Evolutionary conservation across 345 rosid species (phyloP).

Genomic region (Noccaea caerulescens): DNA sequence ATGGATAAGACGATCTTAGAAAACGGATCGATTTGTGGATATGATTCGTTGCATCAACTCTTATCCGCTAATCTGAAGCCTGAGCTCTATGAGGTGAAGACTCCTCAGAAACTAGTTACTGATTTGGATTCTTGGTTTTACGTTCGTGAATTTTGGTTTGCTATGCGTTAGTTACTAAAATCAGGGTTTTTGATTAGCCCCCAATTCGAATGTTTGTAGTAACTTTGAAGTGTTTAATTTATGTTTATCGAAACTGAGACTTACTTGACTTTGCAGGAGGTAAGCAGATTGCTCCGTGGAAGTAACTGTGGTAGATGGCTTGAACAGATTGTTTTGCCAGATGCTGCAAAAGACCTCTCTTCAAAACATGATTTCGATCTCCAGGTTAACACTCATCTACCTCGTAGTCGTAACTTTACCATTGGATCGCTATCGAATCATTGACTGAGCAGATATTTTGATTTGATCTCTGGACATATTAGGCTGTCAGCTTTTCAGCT

Average conservation of each 20-base stretch:
- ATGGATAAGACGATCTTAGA: conserved; percentile 41
- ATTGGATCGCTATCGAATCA: conserved; percentile 17
- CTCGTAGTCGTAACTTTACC: background rate
- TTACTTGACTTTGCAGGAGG: conserved; percentile 60
- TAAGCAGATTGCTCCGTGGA: conserved; percentile 73
- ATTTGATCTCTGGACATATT: conserved; percentile 17
- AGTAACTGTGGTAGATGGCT: conserved; percentile 74
- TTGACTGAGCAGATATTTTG: conserved; percentile 8
- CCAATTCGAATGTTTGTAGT: conserved; percentile 1
- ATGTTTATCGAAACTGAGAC: background rate
- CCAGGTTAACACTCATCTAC: conserved; percentile 55
- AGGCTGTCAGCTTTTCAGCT: conserved; percentile 78
- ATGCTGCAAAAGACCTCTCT: conserved; percentile 59
- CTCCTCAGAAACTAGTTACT: background rate
- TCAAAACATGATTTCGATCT: conserved; percentile 74
- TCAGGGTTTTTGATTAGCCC: conserved; percentile 3
- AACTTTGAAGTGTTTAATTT: too few relatives aligned
- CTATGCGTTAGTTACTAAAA: background rate
- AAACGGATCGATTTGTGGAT: conserved; percentile 75
- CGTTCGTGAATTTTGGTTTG: background rate
- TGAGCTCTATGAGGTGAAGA: conserved; percentile 67
- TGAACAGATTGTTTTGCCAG: conserved; percentile 53
- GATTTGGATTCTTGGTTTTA: background rate
- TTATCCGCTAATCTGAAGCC: conserved; percentile 77
- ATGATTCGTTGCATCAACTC: conserved; percentile 77